Evolutionary conservation across 2,329 filamentous ascomycete genomes (phyloP).

Genomic region (Paramyrothecium roridum): DNA sequence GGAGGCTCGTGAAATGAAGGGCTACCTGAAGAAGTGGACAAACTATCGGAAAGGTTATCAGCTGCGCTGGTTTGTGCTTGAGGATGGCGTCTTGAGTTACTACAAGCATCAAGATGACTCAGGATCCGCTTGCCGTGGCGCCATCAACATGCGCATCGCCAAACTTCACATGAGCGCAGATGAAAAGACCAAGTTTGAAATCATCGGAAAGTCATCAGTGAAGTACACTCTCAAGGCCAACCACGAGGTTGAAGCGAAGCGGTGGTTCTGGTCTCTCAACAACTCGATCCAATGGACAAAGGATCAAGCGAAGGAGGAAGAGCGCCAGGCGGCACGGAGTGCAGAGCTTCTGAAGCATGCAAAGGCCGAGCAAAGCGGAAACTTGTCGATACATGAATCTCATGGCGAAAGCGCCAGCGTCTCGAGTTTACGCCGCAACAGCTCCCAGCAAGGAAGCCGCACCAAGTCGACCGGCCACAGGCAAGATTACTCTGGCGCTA

Average conservation of each 20-base stretch:
- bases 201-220: conserved; percentile 95
- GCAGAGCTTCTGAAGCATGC: conserved; percentile 75
- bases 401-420: conserved; percentile 52
- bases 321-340: conserved; percentile 69
- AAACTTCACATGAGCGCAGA: conserved; percentile 93
- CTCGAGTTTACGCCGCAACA: conserved; percentile 40
- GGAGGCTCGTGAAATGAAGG: conserved; percentile 95
- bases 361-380: conserved; percentile 67
- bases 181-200: conserved; percentile 97
- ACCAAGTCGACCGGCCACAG: conserved; percentile 26
- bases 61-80: conserved; percentile 93
- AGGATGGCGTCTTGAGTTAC: conserved; percentile 96
- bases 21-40: conserved; percentile 98
- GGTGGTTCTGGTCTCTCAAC: conserved; percentile 98
- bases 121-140: conserved; percentile 90
- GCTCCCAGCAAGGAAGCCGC: conserved; percentile 37
- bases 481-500: conserved; percentile 34
- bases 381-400: conserved; percentile 41
- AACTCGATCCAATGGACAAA: conserved; percentile 99
- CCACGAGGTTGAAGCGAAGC: conserved; percentile 95
- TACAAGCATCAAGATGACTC: conserved; percentile 99
- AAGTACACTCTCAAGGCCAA: conserved; percentile 98
- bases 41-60: conserved; percentile 98
- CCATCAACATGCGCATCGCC: conserved; percentile 98
- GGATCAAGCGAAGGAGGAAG: conserved; percentile 91